phyloP scores from a whole-genome alignment of 108 stramenopile species.

The Seminavis robusta region DNA sequence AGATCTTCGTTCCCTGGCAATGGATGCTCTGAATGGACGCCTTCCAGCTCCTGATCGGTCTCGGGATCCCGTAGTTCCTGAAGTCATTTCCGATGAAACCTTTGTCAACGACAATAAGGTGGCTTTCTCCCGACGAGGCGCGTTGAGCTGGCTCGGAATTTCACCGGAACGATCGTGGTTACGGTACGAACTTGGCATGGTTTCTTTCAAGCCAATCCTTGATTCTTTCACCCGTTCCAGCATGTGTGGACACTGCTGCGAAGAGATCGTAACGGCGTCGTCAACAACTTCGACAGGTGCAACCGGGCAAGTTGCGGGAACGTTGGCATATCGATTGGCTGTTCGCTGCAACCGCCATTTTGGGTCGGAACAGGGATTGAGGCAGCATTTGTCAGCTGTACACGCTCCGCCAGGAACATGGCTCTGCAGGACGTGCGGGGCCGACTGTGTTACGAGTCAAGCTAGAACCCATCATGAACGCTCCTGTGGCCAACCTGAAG shows the following conservation, averaged over 20 bases:
- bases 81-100: conserved; percentile 36
- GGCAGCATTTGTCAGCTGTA: conserved; percentile 67
- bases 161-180: conserved; percentile 39
- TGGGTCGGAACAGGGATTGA: conserved; percentile 72
- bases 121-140: conserved; percentile 47
- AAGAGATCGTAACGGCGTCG: conserved; percentile 79
- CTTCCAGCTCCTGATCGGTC: conserved; percentile 14
- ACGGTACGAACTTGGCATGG: conserved; percentile 62
- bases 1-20: conserved; percentile 43
- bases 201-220: conserved; percentile 54
- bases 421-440: conserved; percentile 78
- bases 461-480: conserved; percentile 82
- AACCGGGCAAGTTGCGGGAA: conserved; percentile 63
- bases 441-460: conserved; percentile 78
- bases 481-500: conserved; percentile 51
- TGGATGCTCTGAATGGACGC: conserved; percentile 51
- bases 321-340: conserved; percentile 61
- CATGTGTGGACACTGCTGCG: conserved; percentile 64
- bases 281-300: conserved; percentile 67
- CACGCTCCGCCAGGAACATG: conserved; percentile 88
- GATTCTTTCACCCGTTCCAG: conserved; percentile 44
- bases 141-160: conserved; percentile 62
- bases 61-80: conserved; percentile 22
- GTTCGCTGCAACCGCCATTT: conserved; percentile 76
- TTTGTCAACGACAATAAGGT: conserved; percentile 52